Base-by-base conservation (phyloP, 805 yeast genomes). In the Cyberlindnera subsufficiens region DNA sequence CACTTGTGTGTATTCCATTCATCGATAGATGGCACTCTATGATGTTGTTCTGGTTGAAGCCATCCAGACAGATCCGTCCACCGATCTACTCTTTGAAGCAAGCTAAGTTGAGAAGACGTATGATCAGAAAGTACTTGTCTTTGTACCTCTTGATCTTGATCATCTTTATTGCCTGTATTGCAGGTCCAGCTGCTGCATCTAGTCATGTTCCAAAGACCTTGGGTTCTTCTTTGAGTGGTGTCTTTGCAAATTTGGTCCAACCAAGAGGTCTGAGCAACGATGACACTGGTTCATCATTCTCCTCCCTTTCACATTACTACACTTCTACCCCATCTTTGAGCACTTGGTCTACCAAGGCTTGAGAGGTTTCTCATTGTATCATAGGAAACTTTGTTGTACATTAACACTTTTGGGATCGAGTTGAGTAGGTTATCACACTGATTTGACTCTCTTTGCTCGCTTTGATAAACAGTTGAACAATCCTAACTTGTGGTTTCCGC, bases 11-110 rank as follows among this genome's bases (percentile, higher is more conserved):
- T 50, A 72, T 91, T 58, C 99, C 99, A 59, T 74, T 78, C 65
- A 71, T 89, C 65, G 99, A 93, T 71, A 86, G 86, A 73, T 89
- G 96, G 96, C 99, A 93, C 69, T 91, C 99, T 37, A 82, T 89
- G 66, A 84, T 91, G 95, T 75, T 93, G 68, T 93, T 93, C 83
- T 93, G 99, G 99, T 83, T 95, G 70, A 86, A 88, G 65, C 99
- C 99, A 44, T 75, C 93, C 50, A 83, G 95, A 71, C 96, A 89
- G 72, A 90, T 93, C 61, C 86, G 98, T 69, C 97, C 97, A 49
- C 98, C 99, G 58, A 89, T 93, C 64, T 90, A 88, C 71, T 88
- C 98, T 16, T 74, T 91, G 71, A 93, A 93, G 71, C 98, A 93
- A 73, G 91, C 95, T 44, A 83, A 87, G 71, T 80, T 90, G 67